phyloP scores from a whole-genome alignment of 495 filamentous ascomycete species.

The Daldinia bambusicola region DNA sequence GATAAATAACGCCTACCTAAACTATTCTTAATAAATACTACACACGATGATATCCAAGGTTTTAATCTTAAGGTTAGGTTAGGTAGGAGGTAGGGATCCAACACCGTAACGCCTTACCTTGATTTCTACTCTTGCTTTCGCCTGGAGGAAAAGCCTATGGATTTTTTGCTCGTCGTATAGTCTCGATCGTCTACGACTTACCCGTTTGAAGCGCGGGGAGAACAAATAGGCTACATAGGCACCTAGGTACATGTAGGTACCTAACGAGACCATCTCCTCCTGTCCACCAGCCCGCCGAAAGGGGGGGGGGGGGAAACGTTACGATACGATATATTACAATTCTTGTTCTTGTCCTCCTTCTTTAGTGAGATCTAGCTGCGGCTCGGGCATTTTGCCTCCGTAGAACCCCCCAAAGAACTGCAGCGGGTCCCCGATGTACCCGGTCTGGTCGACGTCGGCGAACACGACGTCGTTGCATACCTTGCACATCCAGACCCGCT shows the following conservation, averaged over 20 bases:
- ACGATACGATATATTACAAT: no score
- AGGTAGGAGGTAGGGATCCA: no score
- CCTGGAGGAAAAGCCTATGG: not conserved
- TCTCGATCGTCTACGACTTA: constrained; percentile 3
- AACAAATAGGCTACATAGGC: not conserved
- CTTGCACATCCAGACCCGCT: constrained; percentile 15
- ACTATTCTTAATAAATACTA: not conserved
- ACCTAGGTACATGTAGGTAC: no score
- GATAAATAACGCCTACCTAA: not conserved
- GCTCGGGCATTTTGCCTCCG: no score
- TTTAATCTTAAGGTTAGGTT: no score
- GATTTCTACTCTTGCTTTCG: not conserved
- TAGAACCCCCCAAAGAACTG: not conserved
- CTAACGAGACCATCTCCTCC: no score
- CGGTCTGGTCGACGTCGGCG: not conserved
- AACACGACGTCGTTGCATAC: constrained; percentile 16
- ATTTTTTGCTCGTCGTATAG: not conserved
- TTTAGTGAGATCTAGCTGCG: no score
- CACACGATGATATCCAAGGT: not conserved
- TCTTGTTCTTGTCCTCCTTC: no score
- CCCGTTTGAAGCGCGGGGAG: not conserved
- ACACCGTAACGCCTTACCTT: not conserved
- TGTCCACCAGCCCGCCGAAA: no score
- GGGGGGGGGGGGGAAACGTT: no score
- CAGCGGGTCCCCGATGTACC: not conserved